phyloP scores from a whole-genome alignment of 495 filamentous ascomycete species.

The Annulohypoxylon nitens region DNA sequence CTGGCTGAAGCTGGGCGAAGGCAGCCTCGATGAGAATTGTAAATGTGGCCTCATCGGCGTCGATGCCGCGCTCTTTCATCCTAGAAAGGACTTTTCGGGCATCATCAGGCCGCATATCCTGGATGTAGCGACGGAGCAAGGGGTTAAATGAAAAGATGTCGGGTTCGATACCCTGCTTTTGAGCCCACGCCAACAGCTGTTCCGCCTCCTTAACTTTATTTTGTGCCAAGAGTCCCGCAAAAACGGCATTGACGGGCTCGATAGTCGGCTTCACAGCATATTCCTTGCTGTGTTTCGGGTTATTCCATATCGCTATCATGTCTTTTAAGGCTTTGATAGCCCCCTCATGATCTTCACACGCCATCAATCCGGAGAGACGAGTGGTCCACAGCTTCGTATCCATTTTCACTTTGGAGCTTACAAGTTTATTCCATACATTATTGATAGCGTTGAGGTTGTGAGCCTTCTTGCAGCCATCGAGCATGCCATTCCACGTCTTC shows the following conservation, averaged over 20 bases:
- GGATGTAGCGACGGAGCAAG: slow-evolving; percentile 69
- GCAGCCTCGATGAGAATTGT: slow-evolving; percentile 59
- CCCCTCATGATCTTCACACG: slow-evolving; percentile 56
- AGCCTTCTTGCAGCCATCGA: slow-evolving; percentile 67
- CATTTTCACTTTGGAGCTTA: slow-evolving; percentile 63
- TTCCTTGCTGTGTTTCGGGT: too few relatives aligned
- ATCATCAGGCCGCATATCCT: slow-evolving; percentile 52
- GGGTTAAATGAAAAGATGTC: slow-evolving; percentile 78
- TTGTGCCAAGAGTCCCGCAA: slow-evolving; percentile 58
- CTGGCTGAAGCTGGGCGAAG: slow-evolving; percentile 41
- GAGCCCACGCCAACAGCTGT: slow-evolving; percentile 70
- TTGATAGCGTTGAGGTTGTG: slow-evolving; percentile 65
- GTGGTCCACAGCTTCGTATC: slow-evolving; percentile 72
- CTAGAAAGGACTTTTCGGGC: slow-evolving; percentile 58
- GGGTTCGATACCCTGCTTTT: slow-evolving; percentile 66
- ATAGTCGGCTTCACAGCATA: slow-evolving; percentile 66
- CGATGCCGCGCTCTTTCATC: slow-evolving; percentile 54
- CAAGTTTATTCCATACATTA: slow-evolving; percentile 70
- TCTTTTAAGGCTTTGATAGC: slow-evolving; percentile 70
- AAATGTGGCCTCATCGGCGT: slow-evolving; percentile 58
- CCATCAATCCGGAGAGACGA: slow-evolving; percentile 71
- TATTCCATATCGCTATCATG: slow-evolving; percentile 68
- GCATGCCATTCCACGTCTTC: slow-evolving; percentile 73
- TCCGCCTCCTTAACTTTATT: slow-evolving; percentile 53
- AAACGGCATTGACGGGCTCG: slow-evolving; percentile 72